A percentile compares a stretch with the other conserved stretches of the same genome.
phyloP scores from a whole-genome alignment of 371 early-diverging fungal genomes.

The Dipsacomyces acuminosporus region DNA sequence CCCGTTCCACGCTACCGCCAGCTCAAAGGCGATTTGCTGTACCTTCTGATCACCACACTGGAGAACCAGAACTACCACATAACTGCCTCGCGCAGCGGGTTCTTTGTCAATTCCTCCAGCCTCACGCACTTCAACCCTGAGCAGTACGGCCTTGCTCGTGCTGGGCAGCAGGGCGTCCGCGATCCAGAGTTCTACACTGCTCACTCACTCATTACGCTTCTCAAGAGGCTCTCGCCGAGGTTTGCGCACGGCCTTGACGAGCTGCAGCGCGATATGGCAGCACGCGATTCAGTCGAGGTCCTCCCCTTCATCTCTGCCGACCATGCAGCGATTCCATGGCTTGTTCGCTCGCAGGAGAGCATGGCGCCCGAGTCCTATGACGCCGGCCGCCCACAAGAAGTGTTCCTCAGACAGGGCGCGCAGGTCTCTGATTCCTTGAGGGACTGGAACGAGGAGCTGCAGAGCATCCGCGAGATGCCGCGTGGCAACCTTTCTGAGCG shows the following conservation, averaged over 20 bases:
- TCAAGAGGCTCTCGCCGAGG: constrained; percentile 62
- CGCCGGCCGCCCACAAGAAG: constrained; percentile 31
- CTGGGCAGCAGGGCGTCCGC: constrained; percentile 15
- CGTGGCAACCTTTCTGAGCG: constrained; percentile 71
- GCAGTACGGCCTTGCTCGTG: constrained; percentile 40
- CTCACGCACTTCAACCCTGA: constrained; percentile 69
- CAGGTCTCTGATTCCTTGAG: constrained; percentile 66
- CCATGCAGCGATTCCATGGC: constrained; percentile 78
- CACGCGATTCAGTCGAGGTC: constrained; percentile 77
- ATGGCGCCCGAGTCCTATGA: constrained; percentile 29
- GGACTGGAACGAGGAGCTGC: constrained; percentile 96
- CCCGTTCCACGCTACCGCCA: constrained; percentile 77
- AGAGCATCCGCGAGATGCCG: constrained; percentile 82
- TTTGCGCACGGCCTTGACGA: constrained; percentile 65
- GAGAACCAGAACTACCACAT: constrained; percentile 79
- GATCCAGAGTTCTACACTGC: constrained; percentile 43
- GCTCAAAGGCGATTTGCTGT: constrained; percentile 80
- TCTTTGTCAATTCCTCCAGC: constrained; percentile 79
- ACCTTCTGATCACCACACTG: constrained; percentile 73
- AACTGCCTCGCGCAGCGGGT: constrained; percentile 79
- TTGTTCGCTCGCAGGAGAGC: constrained; percentile 49
- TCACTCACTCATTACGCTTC: constrained; percentile 67
- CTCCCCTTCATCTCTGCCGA: constrained; percentile 60
- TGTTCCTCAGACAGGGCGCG: constrained; percentile 30
- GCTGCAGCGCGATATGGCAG: constrained; percentile 62